Base-by-base conservation (phyloP, 108 stramenopile genomes). In the Poteriospumella lacustris region DNA sequence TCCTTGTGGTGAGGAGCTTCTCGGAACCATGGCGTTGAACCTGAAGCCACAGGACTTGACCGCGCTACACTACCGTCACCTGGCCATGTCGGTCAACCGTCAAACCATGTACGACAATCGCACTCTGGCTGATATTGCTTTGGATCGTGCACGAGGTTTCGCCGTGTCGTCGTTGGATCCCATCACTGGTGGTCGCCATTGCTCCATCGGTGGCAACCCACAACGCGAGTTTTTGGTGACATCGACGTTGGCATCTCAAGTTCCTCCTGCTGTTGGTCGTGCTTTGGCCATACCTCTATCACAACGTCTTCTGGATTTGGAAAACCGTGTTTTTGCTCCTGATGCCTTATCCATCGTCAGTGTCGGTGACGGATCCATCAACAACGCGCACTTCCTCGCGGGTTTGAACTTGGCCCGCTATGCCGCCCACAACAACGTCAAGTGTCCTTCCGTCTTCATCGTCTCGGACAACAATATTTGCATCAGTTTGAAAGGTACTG, bases 1-100 rank as follows among this genome's bases (percentile, higher is more conserved):
- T n/a, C 92, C 92, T 19, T 91, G 92, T 79, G 92, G 92, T 33
- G 92, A 93, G 79, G 92, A 92, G 80, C 76, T 87, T 59, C 78
- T 93, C 3, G 59, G 84, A n/a, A 80, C 81, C 0, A 78, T 83
- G 44, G 90, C 85, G n/a, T 67, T 82, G 43, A 84, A 86, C 2
- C 44, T 91, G 2, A 33, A 0, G 19, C 34, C 76, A 0, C 40
- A 58, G 26, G 92, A 93, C 78, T 70, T 89, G 19, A 77, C 85
- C 5, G 92, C 92, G 2, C 64, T 93, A 42, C 92, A 93, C 76
- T 93, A 93, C 82, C 88, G 92, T 5, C 92, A 93, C 69, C 78
- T 90, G 19, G 86, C 81, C 0, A 84, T 88, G 26, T 81, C 81
- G 2, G 72, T 93, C 75, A 52, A 85, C 42, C 83, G 93, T 44